A percentile compares a stretch with the other conserved stretches of the same genome.
Evolutionary conservation across 2,329 filamentous ascomycete genomes (phyloP).

Genomic region (Apiospora sp.): DNA sequence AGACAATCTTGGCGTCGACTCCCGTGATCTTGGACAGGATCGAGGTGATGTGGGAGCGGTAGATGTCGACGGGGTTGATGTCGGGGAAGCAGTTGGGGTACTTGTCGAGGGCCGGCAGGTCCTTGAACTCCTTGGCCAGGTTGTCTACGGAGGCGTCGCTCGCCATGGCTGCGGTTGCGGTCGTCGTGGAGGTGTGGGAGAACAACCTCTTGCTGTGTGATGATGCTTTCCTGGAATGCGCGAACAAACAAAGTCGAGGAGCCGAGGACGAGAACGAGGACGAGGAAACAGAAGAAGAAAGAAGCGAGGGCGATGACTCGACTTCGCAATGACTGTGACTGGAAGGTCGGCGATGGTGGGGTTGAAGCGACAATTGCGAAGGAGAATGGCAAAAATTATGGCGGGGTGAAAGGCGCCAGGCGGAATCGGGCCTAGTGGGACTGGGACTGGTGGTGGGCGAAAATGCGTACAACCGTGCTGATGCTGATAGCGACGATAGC

Average conservation of each 20-base stretch:
- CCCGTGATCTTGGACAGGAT: slow-evolving; percentile 74
- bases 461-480: neutral
- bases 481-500: neutral
- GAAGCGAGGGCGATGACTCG: neutral
- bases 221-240: neutral
- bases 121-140: slow-evolving; percentile 36
- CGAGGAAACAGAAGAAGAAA: neutral
- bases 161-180: slow-evolving; percentile 33
- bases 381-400: slow-evolving; percentile 26
- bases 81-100: slow-evolving; percentile 70
- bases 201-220: neutral
- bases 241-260: neutral
- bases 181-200: neutral
- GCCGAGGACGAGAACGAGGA: neutral
- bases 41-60: slow-evolving; percentile 78
- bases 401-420: slow-evolving; percentile 28
- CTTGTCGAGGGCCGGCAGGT: slow-evolving; percentile 40
- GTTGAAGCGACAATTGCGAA: neutral
- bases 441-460: neutral
- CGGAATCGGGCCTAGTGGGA: slow-evolving; percentile 22
- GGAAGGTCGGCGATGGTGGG: slow-evolving; percentile 28
- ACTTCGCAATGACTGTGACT: slow-evolving; percentile 7
- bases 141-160: slow-evolving; percentile 32
- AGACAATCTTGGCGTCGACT: slow-evolving; percentile 75
- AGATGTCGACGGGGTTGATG: slow-evolving; percentile 80